Conservation (phyloP, 1,284 basidiomycete species). For the Exobasidium rhododendri region DNA sequence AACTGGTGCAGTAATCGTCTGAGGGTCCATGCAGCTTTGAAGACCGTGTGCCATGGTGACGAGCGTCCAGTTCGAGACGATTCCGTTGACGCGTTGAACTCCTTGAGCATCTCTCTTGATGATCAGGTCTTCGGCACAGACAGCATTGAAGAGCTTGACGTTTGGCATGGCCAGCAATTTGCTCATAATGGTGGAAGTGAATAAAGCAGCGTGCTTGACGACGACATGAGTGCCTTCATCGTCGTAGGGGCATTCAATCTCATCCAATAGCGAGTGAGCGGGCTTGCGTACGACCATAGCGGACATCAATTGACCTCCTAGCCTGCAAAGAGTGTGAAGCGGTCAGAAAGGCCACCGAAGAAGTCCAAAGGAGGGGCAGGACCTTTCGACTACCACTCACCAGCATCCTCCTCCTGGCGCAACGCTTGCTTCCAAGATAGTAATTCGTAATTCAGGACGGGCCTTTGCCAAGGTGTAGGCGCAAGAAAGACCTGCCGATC, state of each 20-base stretch:
- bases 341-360: background rate
- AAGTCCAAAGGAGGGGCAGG: conserved; percentile 21
- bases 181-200: conserved; percentile 72
- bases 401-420: conserved; percentile 64
- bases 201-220: conserved; percentile 39
- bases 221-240: conserved; percentile 68
- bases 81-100: conserved; percentile 70
- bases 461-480: conserved; percentile 67
- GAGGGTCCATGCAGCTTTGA: conserved; percentile 79
- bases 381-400: too few relatives aligned
- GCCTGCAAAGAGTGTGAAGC: background rate
- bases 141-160: conserved; percentile 60
- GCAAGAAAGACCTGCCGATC: conserved; percentile 73
- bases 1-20: conserved; percentile 70
- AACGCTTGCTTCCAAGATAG: conserved; percentile 77
- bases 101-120: conserved; percentile 46
- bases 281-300: conserved; percentile 81
- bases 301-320: conserved; percentile 77
- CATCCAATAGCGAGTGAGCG: conserved; percentile 69
- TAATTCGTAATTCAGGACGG: conserved; percentile 73
- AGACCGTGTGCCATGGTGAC: conserved; percentile 69
- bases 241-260: conserved; percentile 73
- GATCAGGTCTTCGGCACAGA: conserved; percentile 53
- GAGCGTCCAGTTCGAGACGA: conserved; percentile 81
- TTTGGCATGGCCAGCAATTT: conserved; percentile 68